Base-by-base conservation (phyloP, 768 basidiomycete species). In the Mycena belliarum region DNA sequence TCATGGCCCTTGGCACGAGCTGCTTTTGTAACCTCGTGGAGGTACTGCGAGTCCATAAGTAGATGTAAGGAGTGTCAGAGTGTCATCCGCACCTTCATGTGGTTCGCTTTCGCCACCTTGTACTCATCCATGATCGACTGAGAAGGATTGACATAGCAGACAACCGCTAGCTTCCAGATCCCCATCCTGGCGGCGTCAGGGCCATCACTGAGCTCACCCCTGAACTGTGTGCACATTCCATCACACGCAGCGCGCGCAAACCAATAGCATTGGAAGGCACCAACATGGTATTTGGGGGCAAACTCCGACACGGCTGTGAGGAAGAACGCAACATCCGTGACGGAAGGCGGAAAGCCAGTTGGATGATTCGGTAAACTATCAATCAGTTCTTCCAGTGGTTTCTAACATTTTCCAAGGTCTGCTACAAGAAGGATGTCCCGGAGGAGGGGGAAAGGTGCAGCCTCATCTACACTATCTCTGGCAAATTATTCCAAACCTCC, bases 161-260 rank as follows among this genome's bases (percentile, higher is more conserved):
- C 50, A 33, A 14, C 12, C 12, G 55, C 55, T 24, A 3, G 14
- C 9, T 57, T 45, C 55, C 55, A 57, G 20, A 4, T 35, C 14
- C 33, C 33, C 33, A 35, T 35, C 33, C 12, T 15, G 16, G 4
- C 24, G 20, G 29, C 33, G 18, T 57, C 37, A 5, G 14, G 24
- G 3, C 55, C 49, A n/a, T 24, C 32, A 6, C 15, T 12, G 18
- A 57, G 21, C 11, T 14, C 44, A 11, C 55, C 55, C 9, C 28
- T 32, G 20, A 57, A 57, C 16, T 33, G 18, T 3, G 55, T 32
- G 14, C 44, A 42, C 45, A 57, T n/a, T 24, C 55, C 49, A 11
- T 57, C 55, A n/a, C 41, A 45, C 12, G 55, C 49, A 11, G 55
- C 55, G 15, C 44, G 55, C n/a, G 55, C 49, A 26, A 57, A 57